Conservation (phyloP, 2,329 filamentous ascomycete genomes). For the Botrytis squamosa region DNA sequence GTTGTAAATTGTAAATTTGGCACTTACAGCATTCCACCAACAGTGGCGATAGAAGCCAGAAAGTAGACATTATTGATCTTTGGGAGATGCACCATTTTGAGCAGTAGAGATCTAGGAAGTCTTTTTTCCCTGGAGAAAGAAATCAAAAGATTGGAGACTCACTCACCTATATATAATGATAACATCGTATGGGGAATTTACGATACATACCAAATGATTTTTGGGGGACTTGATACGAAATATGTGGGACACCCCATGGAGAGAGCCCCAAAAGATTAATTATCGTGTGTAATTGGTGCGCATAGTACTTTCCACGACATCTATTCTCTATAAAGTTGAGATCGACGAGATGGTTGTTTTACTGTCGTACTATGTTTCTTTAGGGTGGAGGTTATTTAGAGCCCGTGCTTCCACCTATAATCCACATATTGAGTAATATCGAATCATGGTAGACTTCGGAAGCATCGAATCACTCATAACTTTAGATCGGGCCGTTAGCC, state of each 20-base stretch:
- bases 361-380: neutral
- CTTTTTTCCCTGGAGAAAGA: neutral
- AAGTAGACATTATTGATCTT: constrained; percentile 31
- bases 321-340: neutral
- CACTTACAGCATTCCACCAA: constrained; percentile 28
- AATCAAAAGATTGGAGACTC: neutral
- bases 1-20: neutral
- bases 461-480: neutral
- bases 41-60: constrained; percentile 27
- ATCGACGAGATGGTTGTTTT: neutral
- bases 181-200: neutral
- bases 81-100: constrained; percentile 22
- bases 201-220: neutral
- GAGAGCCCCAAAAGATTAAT: neutral
- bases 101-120: constrained; percentile 5
- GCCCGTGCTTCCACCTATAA: neutral
- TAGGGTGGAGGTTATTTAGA: neutral
- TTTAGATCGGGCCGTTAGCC: neutral
- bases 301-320: neutral
- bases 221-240: neutral
- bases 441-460: neutral
- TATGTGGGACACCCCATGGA: neutral
- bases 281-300: neutral
- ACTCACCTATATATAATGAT: constrained; percentile 4
- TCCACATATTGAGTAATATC: neutral